Conservation (phyloP, 2,329 filamentous ascomycete genomes). For the Cadophora gregata region DNA sequence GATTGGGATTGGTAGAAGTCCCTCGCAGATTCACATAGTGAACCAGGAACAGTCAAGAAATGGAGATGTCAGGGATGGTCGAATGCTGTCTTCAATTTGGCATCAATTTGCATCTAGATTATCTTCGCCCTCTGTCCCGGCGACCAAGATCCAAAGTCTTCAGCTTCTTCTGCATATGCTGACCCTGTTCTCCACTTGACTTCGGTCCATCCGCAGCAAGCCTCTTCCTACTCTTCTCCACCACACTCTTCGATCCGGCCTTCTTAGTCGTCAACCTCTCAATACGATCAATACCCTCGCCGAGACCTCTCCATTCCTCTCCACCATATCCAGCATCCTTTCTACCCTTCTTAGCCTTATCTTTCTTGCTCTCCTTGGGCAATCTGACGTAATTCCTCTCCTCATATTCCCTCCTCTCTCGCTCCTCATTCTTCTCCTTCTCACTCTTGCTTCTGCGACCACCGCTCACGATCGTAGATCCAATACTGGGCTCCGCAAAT, state of each 20-base stretch:
- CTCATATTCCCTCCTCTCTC: constrained; percentile 84
- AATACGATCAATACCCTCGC: constrained; percentile 86
- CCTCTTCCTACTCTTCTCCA: constrained; percentile 89
- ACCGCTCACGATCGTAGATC: constrained; percentile 81
- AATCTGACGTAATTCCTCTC: constrained; percentile 90
- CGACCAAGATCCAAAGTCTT: constrained; percentile 54
- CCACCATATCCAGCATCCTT: constrained; percentile 75
- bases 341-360: constrained; percentile 67
- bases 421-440: constrained; percentile 76
- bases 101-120: neutral
- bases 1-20: too few species aligned
- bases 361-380: constrained; percentile 88
- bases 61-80: neutral
- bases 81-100: neutral
- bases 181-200: constrained; percentile 70
- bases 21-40: too few species aligned
- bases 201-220: constrained; percentile 75
- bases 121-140: constrained; percentile 46
- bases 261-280: constrained; percentile 79
- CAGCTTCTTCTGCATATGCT: constrained; percentile 74
- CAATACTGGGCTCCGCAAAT: constrained; percentile 85
- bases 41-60: too few species aligned
- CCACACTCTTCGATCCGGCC: constrained; percentile 56
- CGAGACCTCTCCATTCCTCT: constrained; percentile 89
- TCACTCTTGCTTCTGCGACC: constrained; percentile 82